Conservation (phyloP, 2,329 filamentous ascomycete species). For the Xylaria polymorpha region DNA sequence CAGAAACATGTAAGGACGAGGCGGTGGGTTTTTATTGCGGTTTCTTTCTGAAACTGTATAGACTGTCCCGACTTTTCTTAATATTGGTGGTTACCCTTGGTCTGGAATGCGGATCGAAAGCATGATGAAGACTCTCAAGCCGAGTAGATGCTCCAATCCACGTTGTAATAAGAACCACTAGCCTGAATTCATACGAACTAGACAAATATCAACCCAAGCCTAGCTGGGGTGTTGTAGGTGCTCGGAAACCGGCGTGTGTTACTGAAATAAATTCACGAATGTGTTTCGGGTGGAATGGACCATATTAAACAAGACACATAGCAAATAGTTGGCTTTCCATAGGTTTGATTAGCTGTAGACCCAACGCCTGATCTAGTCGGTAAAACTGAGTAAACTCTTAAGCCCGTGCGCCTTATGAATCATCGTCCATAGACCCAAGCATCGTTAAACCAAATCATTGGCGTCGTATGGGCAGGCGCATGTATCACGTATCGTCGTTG, state of each 20-base stretch:
- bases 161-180: background rate
- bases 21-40: background rate
- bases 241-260: background rate
- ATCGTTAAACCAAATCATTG: slow-evolving; percentile 29
- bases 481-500: slow-evolving; percentile 35
- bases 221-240: background rate
- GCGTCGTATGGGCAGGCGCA: slow-evolving; percentile 25
- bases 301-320: slow-evolving; percentile 6
- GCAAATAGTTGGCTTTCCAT: slow-evolving; percentile 18
- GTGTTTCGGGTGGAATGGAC: background rate
- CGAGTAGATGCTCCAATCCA: background rate
- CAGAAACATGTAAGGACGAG: background rate
- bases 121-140: background rate
- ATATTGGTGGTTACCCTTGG: background rate
- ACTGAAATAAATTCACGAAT: background rate
- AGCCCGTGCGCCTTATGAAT: slow-evolving; percentile 16
- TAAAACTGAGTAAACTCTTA: slow-evolving; percentile 16
- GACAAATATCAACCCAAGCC: background rate
- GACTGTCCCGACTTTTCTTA: background rate
- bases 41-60: background rate
- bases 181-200: background rate
- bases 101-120: background rate
- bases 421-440: slow-evolving; percentile 4
- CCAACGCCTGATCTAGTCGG: slow-evolving; percentile 22
- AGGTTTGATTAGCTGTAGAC: slow-evolving; percentile 30